Evolutionary conservation across 1,284 basidiomycete genomes (phyloP), one percentile per base, ranked within the genome.

Genomic region (Sporisorium iseilematis-ciliati): DNA sequence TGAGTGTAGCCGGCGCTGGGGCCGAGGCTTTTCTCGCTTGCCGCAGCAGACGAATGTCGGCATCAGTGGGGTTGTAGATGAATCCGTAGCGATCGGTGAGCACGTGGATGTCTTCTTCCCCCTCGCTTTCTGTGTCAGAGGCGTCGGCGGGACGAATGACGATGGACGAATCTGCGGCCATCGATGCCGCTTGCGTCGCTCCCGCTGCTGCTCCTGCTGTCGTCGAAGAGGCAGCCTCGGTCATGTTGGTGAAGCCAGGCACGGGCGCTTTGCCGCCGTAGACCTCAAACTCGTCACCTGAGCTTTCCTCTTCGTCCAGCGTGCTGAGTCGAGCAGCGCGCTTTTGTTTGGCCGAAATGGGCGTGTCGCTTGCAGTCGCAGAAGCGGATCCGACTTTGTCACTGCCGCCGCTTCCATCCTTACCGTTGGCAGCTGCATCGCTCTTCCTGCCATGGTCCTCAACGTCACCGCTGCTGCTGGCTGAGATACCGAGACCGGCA

Each of bases 1-100:
- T 94, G 42, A 94, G 86, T 79, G 92, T 93, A 4, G 92, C 93
- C 2, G 93, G 93, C 0, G 92, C 92, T 0, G 91, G 89, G 75
- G 89, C 91, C 33, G 89, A 88, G 72, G 91, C 93, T 77, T 92
- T 91, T 85, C 88, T 88, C 38, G 92, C 91, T 48, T 92, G 88
- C 8, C 91, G 84, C 31, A 95, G 88, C 21, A 95, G 86, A 18
- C 93, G 87, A n/a, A 92, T 88, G 78, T 95, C 93, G 73, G 93
- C 92, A 79, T 90, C 88, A 89, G 81, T 82, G 12, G 79, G 78
- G 78, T 94, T 93, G 76, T 95, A 97, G 82, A 97, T 92, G 87
- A 98, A 98, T 0, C 96, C 96, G 83, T 93, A 98, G n/a, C 94
- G 90, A 81, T 97, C 96, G 6, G 95, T 94, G 75, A 97, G 87